These are phyloP conservation scores for Solanum hybrid DNA, from an alignment of 305 asterid species.

Conservation along the genomic window DNA sequence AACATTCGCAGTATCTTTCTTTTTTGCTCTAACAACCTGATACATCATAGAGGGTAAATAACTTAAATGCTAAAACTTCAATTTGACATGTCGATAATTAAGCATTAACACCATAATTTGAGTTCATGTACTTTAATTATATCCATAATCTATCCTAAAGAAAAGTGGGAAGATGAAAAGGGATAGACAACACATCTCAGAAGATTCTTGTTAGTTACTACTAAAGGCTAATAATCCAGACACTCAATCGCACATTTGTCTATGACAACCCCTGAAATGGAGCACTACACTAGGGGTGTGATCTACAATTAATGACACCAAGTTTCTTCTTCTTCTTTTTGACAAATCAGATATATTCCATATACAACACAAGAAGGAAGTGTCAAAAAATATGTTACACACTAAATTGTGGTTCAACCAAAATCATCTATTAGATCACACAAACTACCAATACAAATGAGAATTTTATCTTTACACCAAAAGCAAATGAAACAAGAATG, in stretches of 20 bases:
- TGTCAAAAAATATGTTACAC: not conserved
- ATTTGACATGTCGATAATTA: not conserved
- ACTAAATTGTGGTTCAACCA: not conserved
- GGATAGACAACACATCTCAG: not conserved
- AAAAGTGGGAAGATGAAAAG: not conserved
- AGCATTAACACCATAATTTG: not conserved
- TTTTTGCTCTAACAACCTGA: constrained; percentile 96
- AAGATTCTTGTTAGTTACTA: not conserved
- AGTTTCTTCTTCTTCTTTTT: not conserved
- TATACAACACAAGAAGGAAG: not conserved
- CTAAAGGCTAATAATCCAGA: not conserved
- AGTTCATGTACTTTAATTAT: not conserved
- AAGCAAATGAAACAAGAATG: not conserved
- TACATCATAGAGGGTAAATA: not conserved
- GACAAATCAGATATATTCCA: not conserved
- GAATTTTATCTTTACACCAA: not conserved
- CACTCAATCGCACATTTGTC: not conserved
- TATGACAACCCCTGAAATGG: not conserved
- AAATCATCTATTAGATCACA: not conserved
- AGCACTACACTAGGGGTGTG: not conserved
- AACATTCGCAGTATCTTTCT: constrained; percentile 78
- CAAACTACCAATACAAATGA: not conserved
- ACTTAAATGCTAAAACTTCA: not conserved
- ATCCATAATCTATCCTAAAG: not conserved
- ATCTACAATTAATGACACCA: not conserved